Percentiles rank a stretch among this genome's conserved stretches.
These are phyloP conservation scores for Aspergillus tanneri DNA, from an alignment of 2,329 filamentous ascomycete species.

Conservation along the genomic window DNA sequence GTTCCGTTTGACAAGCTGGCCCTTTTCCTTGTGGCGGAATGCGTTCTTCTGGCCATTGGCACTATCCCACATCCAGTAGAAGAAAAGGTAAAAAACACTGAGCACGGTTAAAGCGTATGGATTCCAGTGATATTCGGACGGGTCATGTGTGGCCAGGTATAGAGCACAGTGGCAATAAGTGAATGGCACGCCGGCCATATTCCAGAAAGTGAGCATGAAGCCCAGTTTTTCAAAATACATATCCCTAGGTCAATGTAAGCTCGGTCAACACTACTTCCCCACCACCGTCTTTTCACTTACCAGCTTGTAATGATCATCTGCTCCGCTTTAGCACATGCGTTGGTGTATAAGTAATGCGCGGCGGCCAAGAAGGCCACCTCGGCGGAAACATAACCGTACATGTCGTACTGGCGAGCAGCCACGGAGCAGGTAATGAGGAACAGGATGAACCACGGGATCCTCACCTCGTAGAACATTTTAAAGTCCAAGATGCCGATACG, in stretches of 20 bases:
- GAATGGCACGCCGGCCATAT: slow-evolving; percentile 1
- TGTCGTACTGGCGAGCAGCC: slow-evolving; percentile 77
- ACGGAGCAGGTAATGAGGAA: slow-evolving; percentile 73
- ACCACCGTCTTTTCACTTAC: neutral
- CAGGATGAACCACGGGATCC: slow-evolving; percentile 88
- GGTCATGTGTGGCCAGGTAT: neutral
- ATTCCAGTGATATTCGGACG: neutral
- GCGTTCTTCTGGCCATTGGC: neutral
- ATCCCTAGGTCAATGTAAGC: neutral
- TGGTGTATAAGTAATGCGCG: slow-evolving; percentile 89
- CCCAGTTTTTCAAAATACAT: slow-evolving; percentile 1
- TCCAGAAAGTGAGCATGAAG: neutral
- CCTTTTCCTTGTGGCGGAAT: neutral
- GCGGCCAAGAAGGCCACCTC: slow-evolving; percentile 81
- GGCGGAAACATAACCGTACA: slow-evolving; percentile 80
- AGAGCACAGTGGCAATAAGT: slow-evolving; percentile 2
- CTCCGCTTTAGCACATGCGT: slow-evolving; percentile 51
- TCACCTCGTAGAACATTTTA: slow-evolving; percentile 95
- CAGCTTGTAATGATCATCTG: neutral
- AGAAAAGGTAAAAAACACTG: neutral
- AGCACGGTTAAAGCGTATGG: neutral
- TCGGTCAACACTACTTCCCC: neutral
- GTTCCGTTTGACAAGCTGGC: neutral
- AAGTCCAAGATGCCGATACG: slow-evolving; percentile 83
- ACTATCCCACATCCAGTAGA: neutral